Evolutionary conservation across 2,329 filamentous ascomycete genomes (phyloP).

Genomic region (Paraphoma sp.): DNA sequence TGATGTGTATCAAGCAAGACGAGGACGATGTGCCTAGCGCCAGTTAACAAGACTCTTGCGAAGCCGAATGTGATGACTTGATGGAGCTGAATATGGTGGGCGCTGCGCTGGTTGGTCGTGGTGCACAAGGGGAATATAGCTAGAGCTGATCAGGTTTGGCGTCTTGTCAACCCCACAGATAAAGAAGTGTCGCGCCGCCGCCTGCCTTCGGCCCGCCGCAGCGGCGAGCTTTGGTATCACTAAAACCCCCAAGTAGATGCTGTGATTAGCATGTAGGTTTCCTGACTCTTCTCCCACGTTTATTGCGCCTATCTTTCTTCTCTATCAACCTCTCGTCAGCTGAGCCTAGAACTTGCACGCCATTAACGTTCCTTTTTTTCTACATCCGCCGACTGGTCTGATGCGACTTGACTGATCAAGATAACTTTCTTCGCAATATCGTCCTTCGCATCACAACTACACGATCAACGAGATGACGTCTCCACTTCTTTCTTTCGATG

Average conservation of each 20-base stretch:
- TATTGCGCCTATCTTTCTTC: constrained; percentile 1
- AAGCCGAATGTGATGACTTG: background rate
- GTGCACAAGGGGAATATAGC: background rate
- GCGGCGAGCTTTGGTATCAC: constrained; percentile 1
- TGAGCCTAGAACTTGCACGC: background rate
- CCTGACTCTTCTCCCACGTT: background rate
- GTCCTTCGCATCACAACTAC: background rate
- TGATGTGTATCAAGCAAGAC: background rate
- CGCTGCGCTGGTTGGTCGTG: constrained; percentile 2
- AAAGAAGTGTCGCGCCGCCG: constrained; percentile 17
- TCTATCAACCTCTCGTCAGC: background rate
- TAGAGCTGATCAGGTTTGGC: constrained; percentile 5
- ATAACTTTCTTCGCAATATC: no score
- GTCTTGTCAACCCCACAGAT: constrained; percentile 8
- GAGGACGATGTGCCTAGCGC: background rate
- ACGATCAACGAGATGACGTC: constrained; percentile 11
- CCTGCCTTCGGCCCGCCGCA: constrained; percentile 23
- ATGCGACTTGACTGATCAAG: no score
- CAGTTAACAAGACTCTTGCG: background rate
- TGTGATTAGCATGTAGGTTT: background rate
- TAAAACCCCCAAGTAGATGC: constrained; percentile 7
- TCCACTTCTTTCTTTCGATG: constrained; percentile 33
- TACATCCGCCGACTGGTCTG: no score
- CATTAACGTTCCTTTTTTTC: background rate
- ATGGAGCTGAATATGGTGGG: background rate